Base-by-base conservation (phyloP, 2,329 filamentous ascomycete genomes). In the Lachnellula subtilissima region DNA sequence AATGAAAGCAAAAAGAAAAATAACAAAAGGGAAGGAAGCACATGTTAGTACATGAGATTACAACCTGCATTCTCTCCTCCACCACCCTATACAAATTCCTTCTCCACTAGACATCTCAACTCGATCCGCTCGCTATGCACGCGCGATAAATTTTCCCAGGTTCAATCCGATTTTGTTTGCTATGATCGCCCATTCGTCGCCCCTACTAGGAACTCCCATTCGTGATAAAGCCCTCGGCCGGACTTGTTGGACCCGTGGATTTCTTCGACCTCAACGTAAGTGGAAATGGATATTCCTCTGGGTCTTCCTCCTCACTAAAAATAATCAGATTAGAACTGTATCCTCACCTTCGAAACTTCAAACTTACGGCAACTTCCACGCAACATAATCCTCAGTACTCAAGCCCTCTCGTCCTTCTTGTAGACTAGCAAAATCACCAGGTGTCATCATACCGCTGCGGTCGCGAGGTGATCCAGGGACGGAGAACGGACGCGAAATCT, bases 351-450 rank as follows among this genome's bases (percentile, higher is more conserved):
- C 17, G 17, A 8, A 7, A 14, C 32, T 37, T 35, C 37, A 8
- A 55, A 91, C 92, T 88, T 82, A 97, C 88, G 93, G 94, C 57
- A 97, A 78, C 76, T 95, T 96, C 94, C 94, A 99, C 35, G 93
- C 89, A 68, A 97, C 91, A 72, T 99, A 97, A 70, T 99, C 94
- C 74, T 99, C 94, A 0, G 94, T 97, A 75, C 82, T 94, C 65
- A 99, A 76, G 1, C 93, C 92, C 73, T 99, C 94, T 45, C 88
- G 87, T 46, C 91, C 91, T 74, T 99, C 94, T 74, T 97, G 94
- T 54, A 99, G 78, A 65, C 91, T 96, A 28, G 91, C 94, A 79
- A 97, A 97, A 73, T 99, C 94, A 48, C 94, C 94, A 7, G 94
- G 94, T 0, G 94, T 99, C 94, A 99, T 97, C 91, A 97, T 96